Base-by-base conservation (phyloP, 2,329 filamentous ascomycete genomes). In the Chrysoporthe puriensis region DNA sequence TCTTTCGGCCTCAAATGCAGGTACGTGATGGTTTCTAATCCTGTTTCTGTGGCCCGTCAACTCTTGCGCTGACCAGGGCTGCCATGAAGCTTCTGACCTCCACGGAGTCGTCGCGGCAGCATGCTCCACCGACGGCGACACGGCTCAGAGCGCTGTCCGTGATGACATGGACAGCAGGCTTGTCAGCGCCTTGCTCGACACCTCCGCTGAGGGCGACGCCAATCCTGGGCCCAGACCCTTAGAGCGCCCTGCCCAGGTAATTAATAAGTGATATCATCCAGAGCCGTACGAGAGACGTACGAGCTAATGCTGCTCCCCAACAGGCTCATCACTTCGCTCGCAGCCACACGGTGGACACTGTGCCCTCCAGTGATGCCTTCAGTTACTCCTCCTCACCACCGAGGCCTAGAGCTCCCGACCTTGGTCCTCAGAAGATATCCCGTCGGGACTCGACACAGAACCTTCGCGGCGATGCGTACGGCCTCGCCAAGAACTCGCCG, bases 171-270 rank as follows among this genome's bases (percentile, higher is more conserved):
- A 70, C 21, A 46, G 64, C 32, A 68, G 62, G 43, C 44, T 70
- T 16, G 34, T 70, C 46, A 70, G 66, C 21, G 68, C 21, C 44
- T 48, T 68, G 54, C 50, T 70, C n/a, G 68, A 65, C 26, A 66
- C 66, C n/a, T 63, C 65, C 9, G 26, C 21, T 52, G 68, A 59
- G 32, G 56, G 40, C 46, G 58, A 68, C 0, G 32, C 13, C 44
- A 64, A 60, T 34, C 42, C 42, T 21, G 16, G 63, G 5, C 56
- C 13, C n/a, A 34, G 18, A 21, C 14, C n/a, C 36, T 32, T 26
- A 34, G 52, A 34, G 4, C 36, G 40, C 36, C 11, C 21, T 43
- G 40, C n/a, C 9, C n/a, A 43, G 57, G 57, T 60, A 26, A 26
- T 11, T 60, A 26, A 26, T 11, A 8, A 7, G 4, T 43, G 21